Conservation (phyloP, 768 basidiomycete species). For the Phlebiopsis flavidoalba region DNA sequence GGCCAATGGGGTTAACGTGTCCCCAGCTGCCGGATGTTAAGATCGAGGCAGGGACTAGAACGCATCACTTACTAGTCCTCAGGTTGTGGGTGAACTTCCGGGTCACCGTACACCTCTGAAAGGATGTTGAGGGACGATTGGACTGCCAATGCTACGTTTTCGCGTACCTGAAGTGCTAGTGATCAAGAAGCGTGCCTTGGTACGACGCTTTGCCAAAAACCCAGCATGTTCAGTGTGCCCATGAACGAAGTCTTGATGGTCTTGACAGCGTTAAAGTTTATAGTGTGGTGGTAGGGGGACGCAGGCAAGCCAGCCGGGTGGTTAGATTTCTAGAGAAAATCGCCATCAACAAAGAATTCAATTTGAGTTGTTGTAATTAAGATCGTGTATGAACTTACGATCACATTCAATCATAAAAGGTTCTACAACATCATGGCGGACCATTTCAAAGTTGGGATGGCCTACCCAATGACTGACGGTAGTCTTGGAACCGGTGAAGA, state of each 20-base stretch:
- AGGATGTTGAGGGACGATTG: neutral
- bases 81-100: slow-evolving; percentile 93
- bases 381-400: slow-evolving; percentile 47
- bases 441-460: slow-evolving; percentile 98
- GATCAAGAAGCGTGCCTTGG: slow-evolving; percentile 95
- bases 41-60: slow-evolving; percentile 8
- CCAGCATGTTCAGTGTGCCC: slow-evolving; percentile 98
- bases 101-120: slow-evolving; percentile 95
- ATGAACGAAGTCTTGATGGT: slow-evolving; percentile 98
- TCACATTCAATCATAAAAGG: slow-evolving; percentile 99
- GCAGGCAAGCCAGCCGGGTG: slow-evolving; percentile 98
- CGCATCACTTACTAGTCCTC: slow-evolving; percentile 79
- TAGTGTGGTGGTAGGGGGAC: slow-evolving; percentile 84
- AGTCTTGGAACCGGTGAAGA: slow-evolving; percentile 98
- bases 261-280: slow-evolving; percentile 93
- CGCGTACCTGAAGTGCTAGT: slow-evolving; percentile 82
- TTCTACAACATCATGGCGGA: slow-evolving; percentile 95
- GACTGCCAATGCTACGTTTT: neutral
- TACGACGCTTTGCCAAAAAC: slow-evolving; percentile 91
- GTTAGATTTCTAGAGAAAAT: slow-evolving; percentile 76
- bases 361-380: neutral
- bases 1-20: slow-evolving; percentile 97
- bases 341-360: neutral
- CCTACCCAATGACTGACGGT: slow-evolving; percentile 95
- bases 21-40: slow-evolving; percentile 67